Evolutionary conservation across 1,284 basidiomycete genomes (phyloP), one percentile per base, ranked within the genome.

Genomic region (Pseudozyma sp.): DNA sequence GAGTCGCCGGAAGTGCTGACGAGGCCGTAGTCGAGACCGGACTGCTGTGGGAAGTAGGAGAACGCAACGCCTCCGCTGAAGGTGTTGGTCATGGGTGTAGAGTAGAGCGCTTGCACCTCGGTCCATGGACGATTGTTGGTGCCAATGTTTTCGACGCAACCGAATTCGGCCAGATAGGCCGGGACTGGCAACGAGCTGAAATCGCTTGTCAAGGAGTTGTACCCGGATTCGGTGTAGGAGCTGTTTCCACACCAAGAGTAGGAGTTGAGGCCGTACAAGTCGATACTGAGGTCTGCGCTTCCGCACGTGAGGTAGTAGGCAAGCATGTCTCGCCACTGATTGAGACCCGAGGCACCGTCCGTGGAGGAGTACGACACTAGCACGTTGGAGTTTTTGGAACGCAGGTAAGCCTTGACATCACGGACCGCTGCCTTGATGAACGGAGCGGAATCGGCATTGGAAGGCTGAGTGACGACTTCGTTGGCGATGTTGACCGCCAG

Each of bases 1-100:
- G 89, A 88, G 50, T 81, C 87, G 58, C 88, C 88, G 0, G 89
- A 89, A 70, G 96, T 88, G 19, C 87, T 91, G 69, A 93, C 91
- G 87, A 96, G 92, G 17, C 93, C 94, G 75, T 93, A 97, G 77
- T 92, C 87, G 53, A 91, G 91, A 19, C 83, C 71, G 8, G 92
- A 92, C 3, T 59, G 44, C 51, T 67, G 57, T 6, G 64, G 71
- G 45, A 71, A 73, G 69, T 86, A 86, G 40, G 78, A 81, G 86
- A 95, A 96, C 1, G 94, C 94, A 44, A 97, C 81, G 51, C 92
- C 94, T 62, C 94, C 94, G 33, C 92, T 94, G 89, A 92, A 96
- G 51, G 91, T 89, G 69, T 90, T 85, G 11, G 90, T 88, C 88
- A 94, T 92, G 19, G 91, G 86, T 10, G 87, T 80, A 61, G 90